Evolutionary conservation across 345 rosid species (phyloP), one percentile per base, ranked within the genome.

Genomic region (Euphorbia tirucalli): DNA sequence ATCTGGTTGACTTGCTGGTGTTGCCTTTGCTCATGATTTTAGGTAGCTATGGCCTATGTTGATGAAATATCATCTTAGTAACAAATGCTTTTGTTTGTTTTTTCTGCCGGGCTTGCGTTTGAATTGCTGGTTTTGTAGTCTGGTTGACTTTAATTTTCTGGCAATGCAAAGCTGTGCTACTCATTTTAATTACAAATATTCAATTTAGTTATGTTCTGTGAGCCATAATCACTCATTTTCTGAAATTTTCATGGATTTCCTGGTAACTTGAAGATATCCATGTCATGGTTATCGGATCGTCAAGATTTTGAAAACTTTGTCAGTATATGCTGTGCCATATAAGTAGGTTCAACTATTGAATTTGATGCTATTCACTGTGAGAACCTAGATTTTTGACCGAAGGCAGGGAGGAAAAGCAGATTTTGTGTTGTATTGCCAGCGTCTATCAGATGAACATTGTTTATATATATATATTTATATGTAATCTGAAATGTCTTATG

Each of bases 371-470:
- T 27, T 66, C 14, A 18, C 2, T 65, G 50, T 43, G 57, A 62
- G 11, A 24, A 16, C 39, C 22, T 27, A 11, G 4, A 37, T 18
- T 22, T 55, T 39, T 55, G 2, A 13, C 30, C 22, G 6, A 39
- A 31, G 16, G n/a, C 19, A 35, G 56, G 24, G 32, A 66, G 48
- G 54, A 25, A 24, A 56, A 24, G 2, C 50, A 39, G 11, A 70
- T 59, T 43, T 19, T 8, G 32, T 68, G n/a, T 43, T 52, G 57
- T 6, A 27, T 75, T 58, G 15, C 61, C 21, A 22, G 32, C 43
- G 67, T 62, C 27, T 74, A 61, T 57, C 57, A 66, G 75, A 54
- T 32, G 46, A 22, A 46, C 14, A 46, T 27, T 24, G 16, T 72
- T 35, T 35, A 35, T 35, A 35, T 35, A 35, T 35, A 35, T 35